Evolutionary conservation across 2,329 filamentous ascomycete species (phyloP).

Genomic region (Talaromyces sp.): DNA sequence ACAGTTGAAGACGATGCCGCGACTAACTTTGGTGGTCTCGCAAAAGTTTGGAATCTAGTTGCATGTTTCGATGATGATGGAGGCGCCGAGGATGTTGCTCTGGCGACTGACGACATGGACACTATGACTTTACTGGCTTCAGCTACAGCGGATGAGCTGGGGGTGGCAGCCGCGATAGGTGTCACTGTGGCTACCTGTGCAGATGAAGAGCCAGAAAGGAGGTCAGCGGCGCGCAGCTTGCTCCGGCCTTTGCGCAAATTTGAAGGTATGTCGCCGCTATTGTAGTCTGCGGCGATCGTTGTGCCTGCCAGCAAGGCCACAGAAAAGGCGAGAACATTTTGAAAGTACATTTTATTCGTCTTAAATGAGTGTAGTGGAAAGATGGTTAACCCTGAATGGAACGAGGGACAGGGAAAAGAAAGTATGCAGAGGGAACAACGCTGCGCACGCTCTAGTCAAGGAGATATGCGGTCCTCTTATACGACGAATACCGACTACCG

Average conservation of each 20-base stretch:
- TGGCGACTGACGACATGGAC: background rate
- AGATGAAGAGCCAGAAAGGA: conserved; percentile 4
- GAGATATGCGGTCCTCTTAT: conserved; percentile 12
- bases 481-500: background rate
- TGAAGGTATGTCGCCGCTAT: conserved; percentile 8
- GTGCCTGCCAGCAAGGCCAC: conserved; percentile 16
- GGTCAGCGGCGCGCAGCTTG: conserved; percentile 3
- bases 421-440: background rate
- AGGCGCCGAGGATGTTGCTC: background rate
- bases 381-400: conserved; percentile 4
- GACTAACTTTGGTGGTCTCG: background rate
- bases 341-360: conserved; percentile 13
- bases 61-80: background rate
- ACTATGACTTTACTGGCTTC: background rate
- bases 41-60: background rate
- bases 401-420: conserved; percentile 5
- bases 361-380: background rate
- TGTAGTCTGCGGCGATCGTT: conserved; percentile 12
- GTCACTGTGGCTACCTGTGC: background rate
- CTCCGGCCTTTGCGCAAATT: background rate
- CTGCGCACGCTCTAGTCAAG: background rate
- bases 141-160: background rate
- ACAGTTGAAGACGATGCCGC: background rate
- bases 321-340: conserved; percentile 10
- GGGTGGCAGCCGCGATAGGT: background rate